Conservation (phyloP, 306 rosid genomes). For the Sicyos edulis region DNA sequence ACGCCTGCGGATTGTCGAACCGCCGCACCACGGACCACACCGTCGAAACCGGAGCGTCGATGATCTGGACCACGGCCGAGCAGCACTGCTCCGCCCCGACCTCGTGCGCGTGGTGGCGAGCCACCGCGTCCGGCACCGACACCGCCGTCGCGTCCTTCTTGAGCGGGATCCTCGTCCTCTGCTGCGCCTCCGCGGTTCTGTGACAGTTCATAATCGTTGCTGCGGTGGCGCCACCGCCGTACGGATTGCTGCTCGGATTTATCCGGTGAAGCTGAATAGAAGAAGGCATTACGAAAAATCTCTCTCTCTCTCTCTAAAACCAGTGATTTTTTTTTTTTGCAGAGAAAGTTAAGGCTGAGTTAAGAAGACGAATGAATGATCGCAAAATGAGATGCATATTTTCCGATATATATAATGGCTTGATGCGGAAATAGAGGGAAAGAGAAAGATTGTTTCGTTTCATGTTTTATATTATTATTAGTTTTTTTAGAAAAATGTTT, state of each 20-base stretch:
- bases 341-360: constrained; percentile 6
- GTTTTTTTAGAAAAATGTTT: too few relatives aligned
- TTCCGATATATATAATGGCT: background rate
- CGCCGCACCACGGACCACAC: constrained; percentile 90
- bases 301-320: background rate
- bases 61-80: constrained; percentile 62
- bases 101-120: constrained; percentile 42
- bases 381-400: constrained; percentile 1
- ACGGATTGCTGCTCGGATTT: constrained; percentile 31
- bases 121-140: constrained; percentile 41
- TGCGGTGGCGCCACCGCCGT: background rate
- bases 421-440: background rate
- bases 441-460: too few relatives aligned
- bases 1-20: constrained; percentile 83
- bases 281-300: constrained; percentile 58
- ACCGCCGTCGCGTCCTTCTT: background rate
- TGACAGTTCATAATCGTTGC: constrained; percentile 30
- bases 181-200: constrained; percentile 10
- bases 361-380: constrained; percentile 7
- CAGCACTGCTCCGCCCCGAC: constrained; percentile 61
- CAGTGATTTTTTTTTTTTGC: background rate
- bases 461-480: too few relatives aligned
- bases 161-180: too few relatives aligned
- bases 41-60: constrained; percentile 52
- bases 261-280: constrained; percentile 56